phyloP scores from a whole-genome alignment of 495 filamentous ascomycete species.

The Aspergillus biplanus region DNA sequence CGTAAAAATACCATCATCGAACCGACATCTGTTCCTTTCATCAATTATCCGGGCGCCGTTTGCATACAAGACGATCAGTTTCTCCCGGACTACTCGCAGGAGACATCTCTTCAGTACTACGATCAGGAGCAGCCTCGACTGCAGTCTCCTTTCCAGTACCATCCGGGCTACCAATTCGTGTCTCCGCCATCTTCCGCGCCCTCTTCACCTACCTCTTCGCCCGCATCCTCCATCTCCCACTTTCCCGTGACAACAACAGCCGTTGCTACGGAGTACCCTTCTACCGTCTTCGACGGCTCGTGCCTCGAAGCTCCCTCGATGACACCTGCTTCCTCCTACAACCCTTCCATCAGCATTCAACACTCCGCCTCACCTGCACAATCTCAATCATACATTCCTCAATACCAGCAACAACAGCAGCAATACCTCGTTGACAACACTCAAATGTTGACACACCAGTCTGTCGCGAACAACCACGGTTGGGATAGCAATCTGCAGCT shows the following conservation, averaged over 20 bases:
- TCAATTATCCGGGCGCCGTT: constrained; percentile 42
- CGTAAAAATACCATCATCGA: constrained; percentile 55
- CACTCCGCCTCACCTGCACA: constrained; percentile 40
- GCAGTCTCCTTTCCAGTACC: constrained; percentile 45
- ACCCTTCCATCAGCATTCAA: constrained; percentile 44
- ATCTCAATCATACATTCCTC: constrained; percentile 26
- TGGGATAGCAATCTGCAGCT: constrained; percentile 49
- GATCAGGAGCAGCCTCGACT: constrained; percentile 32
- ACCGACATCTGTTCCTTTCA: constrained; percentile 31
- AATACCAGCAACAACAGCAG: constrained; percentile 29
- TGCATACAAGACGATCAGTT: constrained; percentile 53
- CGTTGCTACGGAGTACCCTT: constrained; percentile 29
- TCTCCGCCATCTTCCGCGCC: constrained; percentile 48
- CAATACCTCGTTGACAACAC: constrained; percentile 39
- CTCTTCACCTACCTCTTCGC: constrained; percentile 47
- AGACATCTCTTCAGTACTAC: constrained; percentile 34
- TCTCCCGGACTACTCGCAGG: constrained; percentile 39
- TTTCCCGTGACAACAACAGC: constrained; percentile 34
- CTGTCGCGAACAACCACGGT: constrained; percentile 41
- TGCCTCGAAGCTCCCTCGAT: constrained; percentile 52
- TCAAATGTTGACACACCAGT: constrained; percentile 50
- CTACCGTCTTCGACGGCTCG: constrained; percentile 37
- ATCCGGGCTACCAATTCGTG: constrained; percentile 37
- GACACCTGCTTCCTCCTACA: constrained; percentile 50
- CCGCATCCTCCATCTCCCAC: constrained; percentile 43